These are phyloP conservation scores for Cyamopsis tetragonoloba DNA, from an alignment of 306 rosid genomes.

Conservation along the genomic window DNA sequence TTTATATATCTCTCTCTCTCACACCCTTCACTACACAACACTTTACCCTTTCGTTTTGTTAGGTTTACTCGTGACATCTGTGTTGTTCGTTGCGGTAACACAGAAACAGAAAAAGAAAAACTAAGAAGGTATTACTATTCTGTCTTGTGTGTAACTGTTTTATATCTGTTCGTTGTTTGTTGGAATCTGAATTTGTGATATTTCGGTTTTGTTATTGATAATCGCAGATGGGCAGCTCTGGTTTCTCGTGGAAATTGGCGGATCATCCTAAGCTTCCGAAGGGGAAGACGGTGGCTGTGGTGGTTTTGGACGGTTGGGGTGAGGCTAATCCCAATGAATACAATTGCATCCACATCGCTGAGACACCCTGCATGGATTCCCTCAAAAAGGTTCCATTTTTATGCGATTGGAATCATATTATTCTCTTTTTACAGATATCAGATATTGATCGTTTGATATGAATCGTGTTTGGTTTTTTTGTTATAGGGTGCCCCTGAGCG, in stretches of 20 bases:
- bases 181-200: constrained; percentile 9
- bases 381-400: constrained; percentile 52
- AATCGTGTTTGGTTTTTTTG: neutral
- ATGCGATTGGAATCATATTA: neutral
- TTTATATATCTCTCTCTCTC: too few species aligned
- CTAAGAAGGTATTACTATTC: too few species aligned
- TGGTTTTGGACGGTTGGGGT: constrained; percentile 98
- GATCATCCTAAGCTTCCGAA: constrained; percentile 97
- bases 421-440: neutral
- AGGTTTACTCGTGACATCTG: too few species aligned
- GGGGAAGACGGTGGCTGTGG: constrained; percentile 70
- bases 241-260: constrained; percentile 62
- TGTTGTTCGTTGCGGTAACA: too few species aligned
- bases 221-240: constrained; percentile 65
- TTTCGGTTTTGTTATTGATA: neutral
- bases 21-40: too few species aligned
- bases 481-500: constrained; percentile 71
- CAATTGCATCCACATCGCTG: constrained; percentile 85
- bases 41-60: too few species aligned
- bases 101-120: too few species aligned
- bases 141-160: too few species aligned
- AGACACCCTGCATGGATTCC: constrained; percentile 94
- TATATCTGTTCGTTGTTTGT: too few species aligned
- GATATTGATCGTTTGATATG: neutral
- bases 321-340: constrained; percentile 71